Base-by-base conservation (phyloP, 805 yeast species). In the Kodamaea nitidulidarum region DNA sequence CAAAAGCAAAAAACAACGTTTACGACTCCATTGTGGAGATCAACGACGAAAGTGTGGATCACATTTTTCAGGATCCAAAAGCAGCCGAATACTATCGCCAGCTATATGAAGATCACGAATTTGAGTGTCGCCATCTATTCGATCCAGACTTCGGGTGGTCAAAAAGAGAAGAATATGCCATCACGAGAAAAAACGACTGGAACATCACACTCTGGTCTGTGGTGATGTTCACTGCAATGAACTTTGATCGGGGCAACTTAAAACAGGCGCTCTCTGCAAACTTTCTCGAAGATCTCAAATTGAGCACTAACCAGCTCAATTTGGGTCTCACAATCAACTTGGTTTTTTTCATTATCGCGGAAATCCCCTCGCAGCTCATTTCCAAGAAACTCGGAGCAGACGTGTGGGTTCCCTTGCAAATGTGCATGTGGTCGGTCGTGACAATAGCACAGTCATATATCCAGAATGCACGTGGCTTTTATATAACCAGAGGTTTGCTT, bases 301-400 rank as follows among this genome's bases (percentile, higher is more conserved):
- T 81, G 50, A 70, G 71, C n/a, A 78, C 82, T 10, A 61, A 74
- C 48, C 75, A 81, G 41, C 79, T 71, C 54, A 82, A 81, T 55
- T 52, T 65, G 28, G 88, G 84, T 15, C 72, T 66, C 43, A 77
- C 82, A 3, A 65, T 81, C 29, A 73, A 73, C 48, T 61, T 67
- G 43, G 62, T 77, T 5, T 63, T 73, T 33, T 81, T 81, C 50
- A 54, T 80, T 37, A 49, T 61, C 15, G 75, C 82, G 12, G 87
- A 81, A 54, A 55, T 81, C 9, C 87, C 87, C 0, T 78, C 84
- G 2, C 85, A 81, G 51, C 62, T 81, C 46, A 63, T 81, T 22
- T 74, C 83, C n/a, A 80, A 81, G 55, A 68, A 66, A 38, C 38
- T 81, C 25, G 88, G 87, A 10, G 75, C 83, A 3, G 85, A 53